phyloP scores from a whole-genome alignment of 805 yeast species.

The Pichia deserticola region DNA sequence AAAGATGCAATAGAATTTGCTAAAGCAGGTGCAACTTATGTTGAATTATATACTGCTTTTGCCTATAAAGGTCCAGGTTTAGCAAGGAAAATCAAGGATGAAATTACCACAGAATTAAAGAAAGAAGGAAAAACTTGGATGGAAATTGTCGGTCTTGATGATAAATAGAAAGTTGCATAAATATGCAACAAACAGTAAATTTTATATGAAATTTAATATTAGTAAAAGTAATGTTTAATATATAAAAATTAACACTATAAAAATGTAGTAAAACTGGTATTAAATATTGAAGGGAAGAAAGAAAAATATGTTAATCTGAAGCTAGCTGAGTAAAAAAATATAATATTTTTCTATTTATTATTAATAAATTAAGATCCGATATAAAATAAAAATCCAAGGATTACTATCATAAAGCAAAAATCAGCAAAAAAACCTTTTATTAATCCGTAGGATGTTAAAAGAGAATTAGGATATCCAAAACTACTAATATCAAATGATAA shows the following conservation, averaged over 20 bases:
- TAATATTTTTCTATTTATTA: no score
- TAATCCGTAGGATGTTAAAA: constrained; percentile 1
- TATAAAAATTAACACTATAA: no score
- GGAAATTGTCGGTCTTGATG: constrained; percentile 65
- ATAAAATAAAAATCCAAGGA: not conserved
- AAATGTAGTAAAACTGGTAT: no score
- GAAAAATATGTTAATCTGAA: not conserved
- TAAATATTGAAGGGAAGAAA: not conserved
- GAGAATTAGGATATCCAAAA: constrained; percentile 5
- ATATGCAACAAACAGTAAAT: no score
- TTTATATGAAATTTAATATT: no score
- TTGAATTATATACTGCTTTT: constrained; percentile 81
- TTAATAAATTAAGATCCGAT: not conserved
- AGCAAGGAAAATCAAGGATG: constrained; percentile 53
- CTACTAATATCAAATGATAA: constrained; percentile 7
- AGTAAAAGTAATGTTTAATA: no score
- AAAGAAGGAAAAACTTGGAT: constrained; percentile 81
- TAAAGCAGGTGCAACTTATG: constrained; percentile 86
- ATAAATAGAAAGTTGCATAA: constrained; percentile 18
- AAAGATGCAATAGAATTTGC: constrained; percentile 88
- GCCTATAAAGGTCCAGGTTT: constrained; percentile 92
- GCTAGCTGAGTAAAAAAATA: no score
- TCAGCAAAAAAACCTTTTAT: constrained; percentile 5
- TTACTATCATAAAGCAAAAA: constrained; percentile 3
- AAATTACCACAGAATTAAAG: constrained; percentile 49